Conservation (phyloP, 2,329 filamentous ascomycete genomes). For the Fusarium sp. region DNA sequence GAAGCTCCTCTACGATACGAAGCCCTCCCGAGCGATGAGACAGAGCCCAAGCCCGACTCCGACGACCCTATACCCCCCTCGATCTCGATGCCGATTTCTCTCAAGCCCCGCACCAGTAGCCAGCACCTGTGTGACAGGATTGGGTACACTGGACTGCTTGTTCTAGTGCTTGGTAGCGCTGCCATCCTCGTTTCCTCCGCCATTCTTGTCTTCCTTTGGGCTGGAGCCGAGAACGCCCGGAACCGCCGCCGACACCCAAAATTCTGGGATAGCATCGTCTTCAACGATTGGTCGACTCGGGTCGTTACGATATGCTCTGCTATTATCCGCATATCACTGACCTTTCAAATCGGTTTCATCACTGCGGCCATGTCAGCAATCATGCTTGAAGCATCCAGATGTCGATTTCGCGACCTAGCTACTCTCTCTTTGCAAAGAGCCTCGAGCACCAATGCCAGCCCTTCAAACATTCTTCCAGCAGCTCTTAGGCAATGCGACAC, state of each 20-base stretch:
- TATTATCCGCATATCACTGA: neutral
- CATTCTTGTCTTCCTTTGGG: neutral
- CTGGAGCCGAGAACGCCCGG: neutral
- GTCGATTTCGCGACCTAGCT: neutral
- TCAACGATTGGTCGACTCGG: neutral
- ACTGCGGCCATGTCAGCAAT: neutral
- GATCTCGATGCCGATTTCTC: neutral
- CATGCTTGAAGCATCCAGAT: neutral
- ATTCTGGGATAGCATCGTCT: neutral
- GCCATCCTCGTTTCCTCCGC: neutral
- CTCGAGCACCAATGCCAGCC: neutral
- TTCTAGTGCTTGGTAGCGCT: neutral
- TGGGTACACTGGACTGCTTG: neutral
- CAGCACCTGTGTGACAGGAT: neutral
- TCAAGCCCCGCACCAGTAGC: neutral
- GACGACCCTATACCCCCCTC: neutral
- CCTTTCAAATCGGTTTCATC: neutral
- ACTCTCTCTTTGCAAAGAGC: neutral
- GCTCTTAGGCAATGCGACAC: neutral
- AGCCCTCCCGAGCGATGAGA: neutral
- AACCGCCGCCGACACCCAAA: neutral
- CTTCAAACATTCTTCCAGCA: constrained; percentile 10
- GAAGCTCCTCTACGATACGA: neutral
- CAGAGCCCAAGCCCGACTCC: neutral
- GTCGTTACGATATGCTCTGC: neutral